phyloP scores from a whole-genome alignment of 2,329 filamentous ascomycete species.

The Microcera coccophila region DNA sequence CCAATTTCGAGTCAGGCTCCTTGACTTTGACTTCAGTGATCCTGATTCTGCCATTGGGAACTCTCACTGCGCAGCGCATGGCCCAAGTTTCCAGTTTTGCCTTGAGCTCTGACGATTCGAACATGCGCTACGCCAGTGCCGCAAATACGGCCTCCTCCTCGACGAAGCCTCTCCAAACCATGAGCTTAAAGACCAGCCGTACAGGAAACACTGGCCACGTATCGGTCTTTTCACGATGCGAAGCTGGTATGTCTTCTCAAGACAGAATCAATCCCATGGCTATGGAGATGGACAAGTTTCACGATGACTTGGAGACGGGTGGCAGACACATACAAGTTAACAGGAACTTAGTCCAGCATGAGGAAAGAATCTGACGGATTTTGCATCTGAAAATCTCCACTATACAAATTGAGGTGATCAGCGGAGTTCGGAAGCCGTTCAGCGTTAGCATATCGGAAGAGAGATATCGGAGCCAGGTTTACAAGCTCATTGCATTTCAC shows the following conservation, averaged over 20 bases:
- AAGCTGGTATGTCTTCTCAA: constrained; percentile 14
- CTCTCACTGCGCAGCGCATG: constrained; percentile 48
- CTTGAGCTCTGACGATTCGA: constrained; percentile 16
- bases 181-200: constrained; percentile 17
- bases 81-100: constrained; percentile 24
- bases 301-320: constrained; percentile 16
- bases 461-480: not conserved
- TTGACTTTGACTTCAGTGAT: constrained; percentile 48
- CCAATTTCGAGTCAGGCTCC: constrained; percentile 48
- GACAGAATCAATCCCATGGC: constrained; percentile 26
- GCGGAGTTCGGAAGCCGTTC: not conserved
- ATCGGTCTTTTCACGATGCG: constrained; percentile 26
- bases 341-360: constrained; percentile 29
- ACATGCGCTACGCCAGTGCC: constrained; percentile 12
- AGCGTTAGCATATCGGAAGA: not conserved
- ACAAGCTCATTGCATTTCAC: not conserved
- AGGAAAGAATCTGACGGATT: constrained; percentile 27
- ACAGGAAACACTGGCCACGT: constrained; percentile 14
- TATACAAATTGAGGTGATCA: not conserved
- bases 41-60: constrained; percentile 50
- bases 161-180: constrained; percentile 20
- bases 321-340: constrained; percentile 28
- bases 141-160: constrained; percentile 12
- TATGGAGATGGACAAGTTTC: constrained; percentile 32
- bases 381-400: not conserved